phyloP scores from a whole-genome alignment of 176 grass and related monocot genomes.

The Aechmea fasciata region DNA sequence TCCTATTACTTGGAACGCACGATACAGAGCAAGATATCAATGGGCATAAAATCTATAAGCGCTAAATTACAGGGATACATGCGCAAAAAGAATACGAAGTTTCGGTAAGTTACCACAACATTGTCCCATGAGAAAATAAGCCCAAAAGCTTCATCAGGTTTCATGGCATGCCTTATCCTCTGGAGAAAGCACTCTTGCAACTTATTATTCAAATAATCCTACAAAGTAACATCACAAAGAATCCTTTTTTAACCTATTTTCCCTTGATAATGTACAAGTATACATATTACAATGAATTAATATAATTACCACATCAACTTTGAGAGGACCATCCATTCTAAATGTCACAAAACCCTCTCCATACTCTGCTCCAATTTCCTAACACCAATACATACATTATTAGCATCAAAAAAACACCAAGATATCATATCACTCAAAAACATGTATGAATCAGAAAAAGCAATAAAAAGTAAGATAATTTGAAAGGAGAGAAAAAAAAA shows the following conservation, averaged over 20 bases:
- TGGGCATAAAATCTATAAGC: too few relatives aligned
- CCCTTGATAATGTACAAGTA: neutral
- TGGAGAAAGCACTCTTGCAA: conserved; percentile 94
- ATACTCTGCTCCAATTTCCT: conserved; percentile 92
- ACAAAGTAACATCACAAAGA: conserved; percentile 11
- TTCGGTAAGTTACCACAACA: conserved; percentile 54
- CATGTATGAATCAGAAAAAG: neutral
- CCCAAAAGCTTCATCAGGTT: conserved; percentile 96
- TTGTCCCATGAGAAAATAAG: conserved; percentile 98
- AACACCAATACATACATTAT: conserved; percentile 10
- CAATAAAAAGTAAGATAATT: neutral
- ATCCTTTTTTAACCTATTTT: neutral
- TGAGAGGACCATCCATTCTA: conserved; percentile 84
- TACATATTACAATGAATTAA: neutral
- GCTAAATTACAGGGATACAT: too few relatives aligned
- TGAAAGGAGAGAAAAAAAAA: neutral
- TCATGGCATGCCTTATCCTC: conserved; percentile 98
- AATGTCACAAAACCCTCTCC: conserved; percentile 98
- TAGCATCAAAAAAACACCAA: neutral
- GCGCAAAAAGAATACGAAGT: too few relatives aligned
- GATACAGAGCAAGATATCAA: too few relatives aligned
- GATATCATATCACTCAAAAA: neutral
- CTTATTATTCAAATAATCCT: conserved; percentile 94
- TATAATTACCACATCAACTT: conserved; percentile 80
- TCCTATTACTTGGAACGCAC: too few relatives aligned